These are phyloP conservation scores for Kodamaea hsintzibuensis DNA, from an alignment of 805 yeast species.

Conservation along the genomic window DNA sequence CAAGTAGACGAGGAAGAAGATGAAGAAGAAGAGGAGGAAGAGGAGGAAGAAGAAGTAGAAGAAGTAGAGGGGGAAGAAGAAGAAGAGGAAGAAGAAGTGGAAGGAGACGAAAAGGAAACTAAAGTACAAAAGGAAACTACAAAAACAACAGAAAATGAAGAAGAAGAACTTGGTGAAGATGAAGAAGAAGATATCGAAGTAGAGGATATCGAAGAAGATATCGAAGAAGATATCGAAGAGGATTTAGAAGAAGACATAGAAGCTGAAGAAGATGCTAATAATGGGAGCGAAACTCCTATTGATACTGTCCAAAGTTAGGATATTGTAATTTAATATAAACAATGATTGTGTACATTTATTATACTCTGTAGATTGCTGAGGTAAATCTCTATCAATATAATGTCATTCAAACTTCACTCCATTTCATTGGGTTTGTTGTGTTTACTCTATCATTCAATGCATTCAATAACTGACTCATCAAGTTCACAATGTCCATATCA, in stretches of 20 bases:
- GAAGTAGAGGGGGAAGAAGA: constrained; percentile 30
- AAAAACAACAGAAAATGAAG: constrained; percentile 10
- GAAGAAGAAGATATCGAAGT: constrained; percentile 21
- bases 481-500: constrained; percentile 29
- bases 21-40: constrained; percentile 32
- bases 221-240: constrained; percentile 18
- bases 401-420: no score
- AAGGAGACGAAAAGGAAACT: constrained; percentile 25
- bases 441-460: constrained; percentile 20
- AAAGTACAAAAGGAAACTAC: constrained; percentile 12
- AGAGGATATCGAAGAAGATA: constrained; percentile 18
- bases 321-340: background rate
- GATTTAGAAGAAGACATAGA: constrained; percentile 16
- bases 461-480: constrained; percentile 34
- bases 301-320: constrained; percentile 7
- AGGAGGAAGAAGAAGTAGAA: constrained; percentile 25
- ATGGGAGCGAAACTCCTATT: constrained; percentile 17
- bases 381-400: no score
- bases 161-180: constrained; percentile 19
- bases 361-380: background rate
- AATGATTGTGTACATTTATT: constrained; percentile 1
- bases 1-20: constrained; percentile 47
- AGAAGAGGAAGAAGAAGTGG: constrained; percentile 39
- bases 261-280: constrained; percentile 14
- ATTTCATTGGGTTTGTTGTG: background rate